phyloP scores from a whole-genome alignment of 257 asterid species.

The Ilex aquifolium region DNA sequence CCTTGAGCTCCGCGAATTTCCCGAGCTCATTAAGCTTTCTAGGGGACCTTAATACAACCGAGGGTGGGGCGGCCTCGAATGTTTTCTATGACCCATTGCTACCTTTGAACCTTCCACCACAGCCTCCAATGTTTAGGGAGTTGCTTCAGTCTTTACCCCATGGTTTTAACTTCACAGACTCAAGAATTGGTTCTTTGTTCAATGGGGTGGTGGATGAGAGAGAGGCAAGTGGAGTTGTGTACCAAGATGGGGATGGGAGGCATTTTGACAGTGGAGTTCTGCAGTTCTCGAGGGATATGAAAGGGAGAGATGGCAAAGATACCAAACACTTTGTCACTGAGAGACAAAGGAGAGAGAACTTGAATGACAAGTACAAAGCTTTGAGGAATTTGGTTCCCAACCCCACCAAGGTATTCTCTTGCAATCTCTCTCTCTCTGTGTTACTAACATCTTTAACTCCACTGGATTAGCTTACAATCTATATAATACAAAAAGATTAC shows the following conservation, averaged over 20 bases:
- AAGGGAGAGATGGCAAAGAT: constrained; percentile 49
- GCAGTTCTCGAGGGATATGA: constrained; percentile 61
- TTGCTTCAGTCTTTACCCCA: constrained; percentile 62
- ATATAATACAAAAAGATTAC: no score
- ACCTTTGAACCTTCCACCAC: constrained; percentile 70
- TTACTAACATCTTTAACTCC: no score
- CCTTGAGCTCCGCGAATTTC: constrained; percentile 38
- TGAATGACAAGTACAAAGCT: constrained; percentile 56
- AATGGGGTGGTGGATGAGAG: constrained; percentile 49
- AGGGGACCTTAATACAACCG: constrained; percentile 39
- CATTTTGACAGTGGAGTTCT: constrained; percentile 48
- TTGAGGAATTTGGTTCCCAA: constrained; percentile 52
- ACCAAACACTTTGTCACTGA: constrained; percentile 71
- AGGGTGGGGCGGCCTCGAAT: constrained; percentile 18
- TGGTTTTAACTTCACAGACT: constrained; percentile 36
- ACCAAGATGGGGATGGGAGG: constrained; percentile 48
- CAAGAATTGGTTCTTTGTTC: constrained; percentile 42
- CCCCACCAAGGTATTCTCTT: constrained; percentile 61
- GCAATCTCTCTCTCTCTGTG: neutral
- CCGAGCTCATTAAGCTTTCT: constrained; percentile 61
- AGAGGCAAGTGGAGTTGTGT: constrained; percentile 36
- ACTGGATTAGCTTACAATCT: no score
- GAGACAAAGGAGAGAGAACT: constrained; percentile 65
- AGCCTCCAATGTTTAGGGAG: constrained; percentile 76
- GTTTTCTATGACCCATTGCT: constrained; percentile 59